Base-by-base conservation (phyloP, 2,329 filamentous ascomycete species). In the Botryosphaeria agaves region DNA sequence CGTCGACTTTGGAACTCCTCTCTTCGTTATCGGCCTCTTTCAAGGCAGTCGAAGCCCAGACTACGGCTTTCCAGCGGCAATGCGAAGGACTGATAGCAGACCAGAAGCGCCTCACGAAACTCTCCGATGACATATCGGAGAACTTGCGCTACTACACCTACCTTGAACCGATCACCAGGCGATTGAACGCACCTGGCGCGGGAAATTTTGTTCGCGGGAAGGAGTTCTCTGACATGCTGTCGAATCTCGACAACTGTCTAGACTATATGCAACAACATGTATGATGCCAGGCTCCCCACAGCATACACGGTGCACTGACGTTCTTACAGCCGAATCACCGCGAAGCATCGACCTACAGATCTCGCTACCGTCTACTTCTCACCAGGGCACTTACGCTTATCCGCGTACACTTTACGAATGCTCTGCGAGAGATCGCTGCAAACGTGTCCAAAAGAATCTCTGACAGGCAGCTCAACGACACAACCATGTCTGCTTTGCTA, bases 111-210 rank as follows among this genome's bases (percentile, higher is more conserved):
- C 65, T 94, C 24, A 74, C 81, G 37, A 69, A 66, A 39, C 66
- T 98, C 25, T 83, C 84, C 3, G 72, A 91, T 40, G 76, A 84
- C 34, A 77, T 98, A 33, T 77, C 81, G 16, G 79, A 81, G 15
- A 91, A 94, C 42, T 61, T 94, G n/a, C 76, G 85, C 47, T 94
- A 92, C 54, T 98, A 98, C 52, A 72, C 79, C 14, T 94, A 93
- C 47, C 66, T 98, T 5, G 89, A 98, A 39, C 84, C 77, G 28
- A 84, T 87, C 36, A 93, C 84, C 0, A 70, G 85, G 32, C 71
- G 84, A 9, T 69, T 98, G 34, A 95, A 95, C 59, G 85, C 85
- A 1, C 85, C 89, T 0, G 84, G 85, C 1, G 85, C 87, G 14
- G 76, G 81, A 29, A 83, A 77, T 34, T 64, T 93, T 32, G 85